Percentiles rank a stretch among this genome's conserved stretches.
These are phyloP conservation scores for Aspergillus sp. DNA, from an alignment of 2,329 filamentous ascomycete genomes.

Conservation along the genomic window DNA sequence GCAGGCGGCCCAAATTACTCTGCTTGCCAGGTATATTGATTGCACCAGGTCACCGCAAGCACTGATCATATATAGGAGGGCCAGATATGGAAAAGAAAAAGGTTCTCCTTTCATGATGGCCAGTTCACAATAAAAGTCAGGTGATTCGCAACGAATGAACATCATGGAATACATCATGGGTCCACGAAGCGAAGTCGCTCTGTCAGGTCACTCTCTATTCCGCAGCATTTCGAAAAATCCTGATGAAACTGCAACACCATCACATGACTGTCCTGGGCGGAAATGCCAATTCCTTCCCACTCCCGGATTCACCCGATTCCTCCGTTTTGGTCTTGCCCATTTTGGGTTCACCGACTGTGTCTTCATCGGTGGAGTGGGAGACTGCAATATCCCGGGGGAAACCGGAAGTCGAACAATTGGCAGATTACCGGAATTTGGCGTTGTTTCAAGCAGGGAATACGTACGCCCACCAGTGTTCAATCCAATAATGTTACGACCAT, in stretches of 20 bases:
- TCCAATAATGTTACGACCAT: constrained; percentile 2
- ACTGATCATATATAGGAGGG: not conserved
- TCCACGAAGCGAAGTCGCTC: not conserved
- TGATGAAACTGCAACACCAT: constrained; percentile 10
- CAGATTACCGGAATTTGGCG: constrained; percentile 16
- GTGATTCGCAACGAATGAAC: not conserved
- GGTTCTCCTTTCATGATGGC: not conserved
- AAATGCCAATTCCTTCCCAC: constrained; percentile 18
- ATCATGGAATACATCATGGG: not conserved
- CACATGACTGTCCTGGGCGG: constrained; percentile 26
- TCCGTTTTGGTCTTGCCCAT: constrained; percentile 24
- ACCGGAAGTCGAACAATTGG: constrained; percentile 15
- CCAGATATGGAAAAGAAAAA: no score
- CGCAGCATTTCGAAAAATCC: not conserved
- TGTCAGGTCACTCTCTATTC: not conserved
- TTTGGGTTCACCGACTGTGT: constrained; percentile 33
- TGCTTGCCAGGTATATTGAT: no score
- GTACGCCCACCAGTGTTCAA: not conserved
- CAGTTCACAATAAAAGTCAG: not conserved
- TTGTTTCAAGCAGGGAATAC: not conserved
- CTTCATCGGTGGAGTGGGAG: constrained; percentile 14
- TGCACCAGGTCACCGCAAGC: not conserved
- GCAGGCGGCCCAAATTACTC: no score
- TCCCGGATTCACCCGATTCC: constrained; percentile 26
- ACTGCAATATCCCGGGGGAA: constrained; percentile 21